These are phyloP conservation scores for Colletotrichum costaricense DNA, from an alignment of 2,329 filamentous ascomycete species.

Conservation along the genomic window DNA sequence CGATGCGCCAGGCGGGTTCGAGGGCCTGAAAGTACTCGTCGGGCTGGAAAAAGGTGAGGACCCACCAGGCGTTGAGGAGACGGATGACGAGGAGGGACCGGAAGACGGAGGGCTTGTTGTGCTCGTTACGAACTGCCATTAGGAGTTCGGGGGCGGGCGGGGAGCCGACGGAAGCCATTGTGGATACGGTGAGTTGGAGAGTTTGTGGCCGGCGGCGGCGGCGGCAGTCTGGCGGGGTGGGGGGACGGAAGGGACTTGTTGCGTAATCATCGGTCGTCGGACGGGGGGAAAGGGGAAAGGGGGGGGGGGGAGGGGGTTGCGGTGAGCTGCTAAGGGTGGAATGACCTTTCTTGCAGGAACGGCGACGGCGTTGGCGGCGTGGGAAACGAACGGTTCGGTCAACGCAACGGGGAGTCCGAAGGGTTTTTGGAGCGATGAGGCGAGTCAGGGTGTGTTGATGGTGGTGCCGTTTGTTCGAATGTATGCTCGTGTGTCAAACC, in stretches of 20 bases:
- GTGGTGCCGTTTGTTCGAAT: neutral
- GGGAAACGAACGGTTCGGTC: neutral
- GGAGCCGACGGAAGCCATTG: conserved; percentile 38
- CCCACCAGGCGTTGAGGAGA: conserved; percentile 80
- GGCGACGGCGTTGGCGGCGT: neutral
- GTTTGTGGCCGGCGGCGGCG: conserved; percentile 9
- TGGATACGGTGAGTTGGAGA: conserved; percentile 7
- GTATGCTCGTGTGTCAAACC: neutral
- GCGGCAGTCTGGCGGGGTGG: conserved; percentile 2
- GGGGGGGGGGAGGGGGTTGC: neutral
- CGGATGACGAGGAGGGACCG: conserved; percentile 73
- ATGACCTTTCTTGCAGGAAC: neutral
- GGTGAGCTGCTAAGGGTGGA: too few relatives aligned
- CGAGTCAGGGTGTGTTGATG: neutral
- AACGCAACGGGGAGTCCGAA: neutral
- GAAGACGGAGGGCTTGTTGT: conserved; percentile 42
- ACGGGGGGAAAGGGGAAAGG: neutral
- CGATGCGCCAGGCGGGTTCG: conserved; percentile 91
- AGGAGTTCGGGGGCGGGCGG: conserved; percentile 37
- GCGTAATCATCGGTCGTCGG: conserved; percentile 33
- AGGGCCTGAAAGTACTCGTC: conserved; percentile 98
- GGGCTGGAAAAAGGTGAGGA: conserved; percentile 95
- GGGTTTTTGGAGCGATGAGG: neutral
- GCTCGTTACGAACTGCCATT: conserved; percentile 39
- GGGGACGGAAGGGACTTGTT: conserved; percentile 25